Conservation (phyloP, 129 eudicot genomes). For the Ambrosia trifida region DNA sequence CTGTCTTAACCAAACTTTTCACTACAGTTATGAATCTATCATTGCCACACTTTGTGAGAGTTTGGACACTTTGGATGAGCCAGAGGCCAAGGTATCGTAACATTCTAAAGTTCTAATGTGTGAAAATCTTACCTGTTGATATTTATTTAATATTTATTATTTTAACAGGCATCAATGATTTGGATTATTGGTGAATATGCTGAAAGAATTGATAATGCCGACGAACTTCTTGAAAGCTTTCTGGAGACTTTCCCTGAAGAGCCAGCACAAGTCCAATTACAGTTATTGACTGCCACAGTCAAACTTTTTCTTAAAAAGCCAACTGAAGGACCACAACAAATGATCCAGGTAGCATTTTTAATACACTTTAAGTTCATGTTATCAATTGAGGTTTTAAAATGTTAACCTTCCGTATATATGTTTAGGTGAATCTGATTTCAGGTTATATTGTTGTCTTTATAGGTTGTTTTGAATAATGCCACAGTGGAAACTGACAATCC, state of each 20-base stretch:
- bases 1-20: slow-evolving; percentile 11
- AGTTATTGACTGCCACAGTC: slow-evolving; percentile 95
- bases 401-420: background rate
- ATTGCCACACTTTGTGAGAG: slow-evolving; percentile 99
- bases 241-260: slow-evolving; percentile 98
- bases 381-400: background rate
- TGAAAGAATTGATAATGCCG: slow-evolving; percentile 99
- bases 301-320: slow-evolving; percentile 97
- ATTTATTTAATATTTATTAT: background rate
- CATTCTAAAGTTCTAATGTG: slow-evolving; percentile 20
- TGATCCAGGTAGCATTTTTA: slow-evolving; percentile 72
- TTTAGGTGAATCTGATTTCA: background rate
- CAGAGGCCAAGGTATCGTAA: slow-evolving; percentile 88
- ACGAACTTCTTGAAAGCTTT: slow-evolving; percentile 95
- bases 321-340: slow-evolving; percentile 99
- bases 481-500: slow-evolving; percentile 99
- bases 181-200: slow-evolving; percentile 99
- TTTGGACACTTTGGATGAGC: slow-evolving; percentile 96
- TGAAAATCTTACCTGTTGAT: slow-evolving; percentile 2
- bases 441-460: slow-evolving; percentile 25
- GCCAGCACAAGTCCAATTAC: slow-evolving; percentile 97
- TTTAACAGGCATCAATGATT: slow-evolving; percentile 89
- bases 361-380: slow-evolving; percentile 7
- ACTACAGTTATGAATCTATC: slow-evolving; percentile 87
- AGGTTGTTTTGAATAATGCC: slow-evolving; percentile 98